Percentiles rank a stretch among this genome's conserved stretches.
Conservation (phyloP, 768 basidiomycete species). For the Xanthoconium stramineum region DNA sequence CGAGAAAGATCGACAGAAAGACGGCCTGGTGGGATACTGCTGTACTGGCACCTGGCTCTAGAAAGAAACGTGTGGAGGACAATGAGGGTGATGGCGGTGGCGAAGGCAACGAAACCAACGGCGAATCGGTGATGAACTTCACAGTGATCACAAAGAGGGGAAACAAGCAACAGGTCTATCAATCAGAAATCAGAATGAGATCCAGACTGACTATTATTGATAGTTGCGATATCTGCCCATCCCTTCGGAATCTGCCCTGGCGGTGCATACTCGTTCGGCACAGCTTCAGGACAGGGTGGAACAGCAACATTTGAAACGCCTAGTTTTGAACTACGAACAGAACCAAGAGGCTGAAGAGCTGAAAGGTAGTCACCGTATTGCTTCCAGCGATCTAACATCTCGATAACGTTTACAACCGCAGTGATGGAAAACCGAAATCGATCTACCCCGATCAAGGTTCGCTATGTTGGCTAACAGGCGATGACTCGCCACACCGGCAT, state of each 20-base stretch:
- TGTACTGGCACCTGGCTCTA: slow-evolving; percentile 61
- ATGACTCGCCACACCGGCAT: slow-evolving; percentile 10
- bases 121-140: slow-evolving; percentile 73
- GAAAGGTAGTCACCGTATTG: slow-evolving; percentile 47
- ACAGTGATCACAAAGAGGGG: slow-evolving; percentile 91
- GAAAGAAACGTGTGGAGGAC: slow-evolving; percentile 66
- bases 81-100: slow-evolving; percentile 49
- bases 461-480: slow-evolving; percentile 58
- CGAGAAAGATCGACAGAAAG: slow-evolving; percentile 84
- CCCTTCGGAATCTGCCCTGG: slow-evolving; percentile 82
- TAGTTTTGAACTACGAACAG: slow-evolving; percentile 89
- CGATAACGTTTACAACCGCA: slow-evolving; percentile 22
- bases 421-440: slow-evolving; percentile 71
- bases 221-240: slow-evolving; percentile 87
- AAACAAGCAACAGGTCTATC: slow-evolving; percentile 78
- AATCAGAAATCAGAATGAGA: slow-evolving; percentile 1
- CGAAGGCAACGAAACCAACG: slow-evolving; percentile 30
- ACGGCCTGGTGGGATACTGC: slow-evolving; percentile 90
- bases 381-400: background rate
- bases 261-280: slow-evolving; percentile 85
- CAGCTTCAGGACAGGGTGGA: slow-evolving; percentile 94
- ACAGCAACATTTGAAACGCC: slow-evolving; percentile 94
- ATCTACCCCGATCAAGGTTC: slow-evolving; percentile 69
- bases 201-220: slow-evolving; percentile 8
- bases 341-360: slow-evolving; percentile 83